Conservation (phyloP, 257 asterid genomes). For the Solanum dulcamara region DNA sequence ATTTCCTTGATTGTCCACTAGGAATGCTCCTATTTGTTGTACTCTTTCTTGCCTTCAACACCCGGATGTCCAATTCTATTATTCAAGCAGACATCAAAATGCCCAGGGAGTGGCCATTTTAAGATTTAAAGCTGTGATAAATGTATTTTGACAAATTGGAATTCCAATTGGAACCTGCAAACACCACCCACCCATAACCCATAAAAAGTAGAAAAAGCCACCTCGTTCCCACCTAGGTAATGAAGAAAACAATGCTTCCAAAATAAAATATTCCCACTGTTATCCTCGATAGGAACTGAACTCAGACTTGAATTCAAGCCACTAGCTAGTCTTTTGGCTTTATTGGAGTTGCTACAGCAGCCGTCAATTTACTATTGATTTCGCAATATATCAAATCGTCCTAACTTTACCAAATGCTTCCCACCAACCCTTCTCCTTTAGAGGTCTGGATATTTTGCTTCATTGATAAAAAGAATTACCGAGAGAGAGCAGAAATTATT, state of each 20-base stretch:
- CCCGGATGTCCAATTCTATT: neutral
- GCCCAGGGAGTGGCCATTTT: neutral
- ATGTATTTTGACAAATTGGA: neutral
- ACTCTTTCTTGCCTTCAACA: neutral
- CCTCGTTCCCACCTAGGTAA: neutral
- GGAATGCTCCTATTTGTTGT: neutral
- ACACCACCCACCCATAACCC: neutral
- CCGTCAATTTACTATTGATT: neutral
- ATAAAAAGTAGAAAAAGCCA: neutral
- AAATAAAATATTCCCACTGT: neutral
- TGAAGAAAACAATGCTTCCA: neutral
- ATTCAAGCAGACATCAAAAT: neutral
- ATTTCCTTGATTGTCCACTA: neutral
- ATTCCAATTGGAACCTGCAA: neutral
- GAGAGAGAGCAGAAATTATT: neutral
- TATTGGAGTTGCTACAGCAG: neutral
- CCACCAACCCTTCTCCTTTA: neutral
- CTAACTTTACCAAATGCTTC: neutral
- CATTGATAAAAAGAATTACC: neutral
- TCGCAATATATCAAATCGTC: neutral
- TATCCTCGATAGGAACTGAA: neutral
- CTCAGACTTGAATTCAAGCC: neutral
- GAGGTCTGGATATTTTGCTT: neutral
- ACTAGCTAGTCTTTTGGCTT: neutral
- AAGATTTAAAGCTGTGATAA: neutral